Conservation (phyloP, 1,284 basidiomycete genomes). For the Ustilago loliicola region DNA sequence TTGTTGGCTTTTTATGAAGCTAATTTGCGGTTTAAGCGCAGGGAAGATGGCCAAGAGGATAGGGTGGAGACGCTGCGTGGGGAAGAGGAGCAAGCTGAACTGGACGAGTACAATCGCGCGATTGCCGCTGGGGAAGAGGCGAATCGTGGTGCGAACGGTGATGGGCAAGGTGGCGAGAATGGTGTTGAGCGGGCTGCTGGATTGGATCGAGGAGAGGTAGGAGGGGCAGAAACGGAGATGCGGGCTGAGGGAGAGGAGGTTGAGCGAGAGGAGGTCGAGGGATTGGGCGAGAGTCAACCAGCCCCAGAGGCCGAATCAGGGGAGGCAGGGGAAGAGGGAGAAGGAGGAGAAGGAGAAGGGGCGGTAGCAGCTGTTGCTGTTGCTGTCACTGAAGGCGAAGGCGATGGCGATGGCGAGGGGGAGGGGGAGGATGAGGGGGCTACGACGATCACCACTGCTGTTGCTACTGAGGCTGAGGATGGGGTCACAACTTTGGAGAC, state of each 20-base stretch:
- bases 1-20: slow-evolving; percentile 55
- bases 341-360: neutral
- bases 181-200: no score
- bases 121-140: neutral
- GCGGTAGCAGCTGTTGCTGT: neutral
- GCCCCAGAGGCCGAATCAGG: neutral
- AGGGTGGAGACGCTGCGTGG: slow-evolving; percentile 5
- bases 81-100: slow-evolving; percentile 19
- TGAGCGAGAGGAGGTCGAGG: neutral
- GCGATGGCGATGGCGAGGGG: neutral
- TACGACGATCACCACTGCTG: neutral
- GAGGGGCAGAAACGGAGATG: neutral
- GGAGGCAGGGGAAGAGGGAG: neutral
- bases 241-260: slow-evolving; percentile 1
- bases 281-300: neutral
- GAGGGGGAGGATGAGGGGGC: neutral
- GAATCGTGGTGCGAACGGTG: neutral
- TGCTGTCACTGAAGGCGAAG: neutral
- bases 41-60: neutral
- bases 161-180: neutral
- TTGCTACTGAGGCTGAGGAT: neutral
- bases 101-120: slow-evolving; percentile 12
- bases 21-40: slow-evolving; percentile 42
- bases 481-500: neutral
- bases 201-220: neutral